Evolutionary conservation across 257 asterid genomes (phyloP), one percentile per base, ranked within the genome.

Genomic region (Leptodermis oblonga): DNA sequence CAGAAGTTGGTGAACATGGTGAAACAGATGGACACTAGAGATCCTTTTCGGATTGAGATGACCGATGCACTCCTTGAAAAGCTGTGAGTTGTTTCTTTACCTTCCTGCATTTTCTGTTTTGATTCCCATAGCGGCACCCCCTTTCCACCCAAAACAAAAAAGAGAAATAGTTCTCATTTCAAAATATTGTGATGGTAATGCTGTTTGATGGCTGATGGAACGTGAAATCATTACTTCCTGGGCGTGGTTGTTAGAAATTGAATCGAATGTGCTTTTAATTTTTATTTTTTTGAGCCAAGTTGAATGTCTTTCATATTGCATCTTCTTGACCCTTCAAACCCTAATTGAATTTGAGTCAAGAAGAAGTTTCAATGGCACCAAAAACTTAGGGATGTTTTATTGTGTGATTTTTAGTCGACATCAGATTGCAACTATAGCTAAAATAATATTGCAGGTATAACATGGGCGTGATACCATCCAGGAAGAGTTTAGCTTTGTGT

Each of bases 1-100:
- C 97, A 94, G 90, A 94, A 89, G 86, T 86, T 87, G 20, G 97
- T 89, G 62, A 91, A 82, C 76, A 87, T 89, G 55, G 72, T 94
- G 72, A 94, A 94, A 70, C 97, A 94, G 85, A 94, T 91, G 92
- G 96, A 86, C 70, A 77, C 87, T 2, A 82, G 87, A 63, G 97
- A 94, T 69, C 96, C 97, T 34, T 89, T 25, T 75, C 86, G 97
- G 62, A 89, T 88, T 67, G 83, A 91, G 84, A 91, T 94, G 96
- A 86, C 97, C 1, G 95, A 94, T 69, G 89, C 87, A 20, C 95
- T 94, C 70, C 93, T 87, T 25, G 95, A 94, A 59, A 94, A 94
- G 79, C 85, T 94, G 99, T 94, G 72, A 79, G 97, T 77, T 55
- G 46, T 73, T 43, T 12, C 15, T 42, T 37, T 71, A 51, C 17